Evolutionary conservation across 805 yeast species (phyloP), one percentile per base, ranked within the genome.

Genomic region (Cyberlindnera sargentensis): DNA sequence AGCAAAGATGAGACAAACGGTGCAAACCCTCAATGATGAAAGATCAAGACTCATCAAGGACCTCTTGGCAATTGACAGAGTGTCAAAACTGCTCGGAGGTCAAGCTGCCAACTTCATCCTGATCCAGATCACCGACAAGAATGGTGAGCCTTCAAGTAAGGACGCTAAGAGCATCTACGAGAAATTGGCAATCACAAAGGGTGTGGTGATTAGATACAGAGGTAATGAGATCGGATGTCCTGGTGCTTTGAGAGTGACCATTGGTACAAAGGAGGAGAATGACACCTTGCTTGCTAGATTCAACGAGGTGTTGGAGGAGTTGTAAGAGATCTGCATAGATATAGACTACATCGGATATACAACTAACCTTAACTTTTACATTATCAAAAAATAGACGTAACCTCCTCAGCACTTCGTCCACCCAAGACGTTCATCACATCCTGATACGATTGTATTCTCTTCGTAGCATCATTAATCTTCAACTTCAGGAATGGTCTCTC

Each of bases 141-240:
- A 67, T 1, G 88, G 89, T 5, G 53, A 61, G 20, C 91, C 96
- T 3, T 78, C 79, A 36, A 83, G 83, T 48, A 73, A 70, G 23
- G 59, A 78, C 26, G 97, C 99, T 3, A 64, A 74, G 39, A 52
- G 66, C 31, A 70, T 89, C 11, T 93, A 91, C 61, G 71, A 72
- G 46, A 69, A 64, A 36, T 65, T 93, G 57, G 99, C 99, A 0
- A 74, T 72, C 28, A 73, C 75, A 25, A 76, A 80, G 37, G 78
- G 76, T 31, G 89, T 91, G 24, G 98, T 93, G 38, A 85, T 91
- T 11, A 76, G 99, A 64, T 93, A 77, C 60, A 77, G 99, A 67
- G 99, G 99, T 29, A 76, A 69, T 31, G 99, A 93, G 66, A 73
- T 80, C 37, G 95, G 95, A 33, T 93, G 99, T 61, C 67, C 68